Base-by-base conservation (phyloP, 2,329 filamentous ascomycete genomes). In the Colletotrichum phormii region DNA sequence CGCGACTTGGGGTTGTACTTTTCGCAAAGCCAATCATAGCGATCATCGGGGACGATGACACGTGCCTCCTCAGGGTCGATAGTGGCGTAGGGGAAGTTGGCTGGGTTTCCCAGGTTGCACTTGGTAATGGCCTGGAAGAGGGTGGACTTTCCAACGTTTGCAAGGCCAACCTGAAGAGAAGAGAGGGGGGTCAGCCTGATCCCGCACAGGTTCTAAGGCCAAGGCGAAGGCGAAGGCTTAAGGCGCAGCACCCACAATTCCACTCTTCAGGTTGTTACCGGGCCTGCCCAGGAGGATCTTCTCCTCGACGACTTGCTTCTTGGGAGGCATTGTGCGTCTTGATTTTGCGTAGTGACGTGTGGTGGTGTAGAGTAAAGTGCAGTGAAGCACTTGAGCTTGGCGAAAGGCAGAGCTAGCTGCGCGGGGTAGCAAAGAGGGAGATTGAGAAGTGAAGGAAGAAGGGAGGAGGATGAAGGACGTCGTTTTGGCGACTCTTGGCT, bases 81-180 rank as follows among this genome's bases (percentile, higher is more conserved):
- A 80, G 97, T 99, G 82, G 97, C 97, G 88, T 97, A 99, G 68
- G 97, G 97, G 83, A 98, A 99, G 88, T 99, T 99, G 88, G 97
- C 97, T 80, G 97, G 97, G 88, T 98, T 99, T 86, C 97, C 97
- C 80, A 99, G 92, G 77, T 92, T 91, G 85, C 93, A 98, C 89
- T 98, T 98, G 82, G 97, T 99, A 86, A 99, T 98, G 82, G 97
- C 95, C 89, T 99, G 97, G 91, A 99, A 99, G 80, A 99, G 92
- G 42, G 97, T 99, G 77, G 97, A 99, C 89, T 99, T 99, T 85
- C 97, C 97, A 79, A 99, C 97, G 85, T 99, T 99, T 85, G 97
- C 97, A 81, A 99, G 92, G 86, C 97, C 97, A 85, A 99, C 95
- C 95, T 98, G 80, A 79, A 79, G 62, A 67, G 71, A 42, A 42